Evolutionary conservation across 1,139 yeast genomes (phyloP).

Genomic region (Blastobotrys illinoisensis): DNA sequence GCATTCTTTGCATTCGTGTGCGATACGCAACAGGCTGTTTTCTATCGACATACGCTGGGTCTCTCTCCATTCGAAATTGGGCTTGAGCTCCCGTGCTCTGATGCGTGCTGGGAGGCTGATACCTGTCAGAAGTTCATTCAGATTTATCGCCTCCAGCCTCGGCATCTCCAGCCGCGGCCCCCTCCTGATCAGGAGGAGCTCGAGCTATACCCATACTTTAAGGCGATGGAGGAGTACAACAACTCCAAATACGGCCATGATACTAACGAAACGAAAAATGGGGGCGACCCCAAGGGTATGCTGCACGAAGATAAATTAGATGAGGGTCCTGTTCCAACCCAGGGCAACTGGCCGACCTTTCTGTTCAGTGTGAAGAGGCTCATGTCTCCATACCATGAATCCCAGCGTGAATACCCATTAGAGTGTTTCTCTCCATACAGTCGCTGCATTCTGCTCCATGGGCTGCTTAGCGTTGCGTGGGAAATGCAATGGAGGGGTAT

Average conservation of each 20-base stretch:
- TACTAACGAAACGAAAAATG: background rate
- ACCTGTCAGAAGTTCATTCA: conserved; percentile 26
- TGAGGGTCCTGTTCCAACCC: conserved; percentile 12
- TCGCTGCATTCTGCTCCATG: conserved; percentile 38
- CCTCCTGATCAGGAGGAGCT: conserved; percentile 15
- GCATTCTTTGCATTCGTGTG: conserved; percentile 33
- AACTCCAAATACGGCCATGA: background rate
- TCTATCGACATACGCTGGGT: conserved; percentile 26
- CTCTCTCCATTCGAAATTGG: conserved; percentile 37
- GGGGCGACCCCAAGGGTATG: conserved; percentile 4
- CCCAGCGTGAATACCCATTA: conserved; percentile 35
- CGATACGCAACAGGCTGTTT: conserved; percentile 33
- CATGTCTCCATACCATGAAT: conserved; percentile 35
- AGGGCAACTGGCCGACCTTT: conserved; percentile 40
- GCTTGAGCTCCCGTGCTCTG: conserved; percentile 40
- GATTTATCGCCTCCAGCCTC: conserved; percentile 34
- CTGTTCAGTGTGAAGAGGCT: conserved; percentile 36
- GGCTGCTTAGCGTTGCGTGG: conserved; percentile 37
- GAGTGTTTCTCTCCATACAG: conserved; percentile 40
- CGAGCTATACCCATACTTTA: conserved; percentile 3
- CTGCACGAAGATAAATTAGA: background rate
- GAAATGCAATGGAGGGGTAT: conserved; percentile 35
- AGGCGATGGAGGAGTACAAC: conserved; percentile 1
- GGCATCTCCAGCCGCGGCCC: conserved; percentile 25
- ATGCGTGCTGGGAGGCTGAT: conserved; percentile 39